Percentiles rank a stretch among this genome's conserved stretches.
phyloP scores from a whole-genome alignment of 2,329 filamentous ascomycete genomes.

The Ophiostoma tasmaniense region DNA sequence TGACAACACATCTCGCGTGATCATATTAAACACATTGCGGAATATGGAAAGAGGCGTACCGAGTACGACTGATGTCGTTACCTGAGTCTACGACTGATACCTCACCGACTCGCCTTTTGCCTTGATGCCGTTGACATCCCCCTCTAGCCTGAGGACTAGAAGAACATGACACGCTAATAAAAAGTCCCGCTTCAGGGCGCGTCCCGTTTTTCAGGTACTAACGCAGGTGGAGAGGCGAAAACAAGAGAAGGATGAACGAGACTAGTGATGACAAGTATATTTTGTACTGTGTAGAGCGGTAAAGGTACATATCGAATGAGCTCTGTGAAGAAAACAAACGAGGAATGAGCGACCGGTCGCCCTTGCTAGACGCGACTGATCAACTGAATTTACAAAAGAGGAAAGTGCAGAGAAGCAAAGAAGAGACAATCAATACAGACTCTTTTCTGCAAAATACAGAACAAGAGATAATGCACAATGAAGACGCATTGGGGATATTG shows the following conservation, averaged over 20 bases:
- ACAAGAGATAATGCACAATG: background rate
- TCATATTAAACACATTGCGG: background rate
- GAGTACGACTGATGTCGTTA: background rate
- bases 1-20: background rate
- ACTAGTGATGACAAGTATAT: background rate
- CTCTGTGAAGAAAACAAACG: background rate
- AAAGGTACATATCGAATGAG: background rate
- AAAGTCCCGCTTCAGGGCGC: slow-evolving; percentile 10
- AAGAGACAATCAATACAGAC: background rate
- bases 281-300: background rate
- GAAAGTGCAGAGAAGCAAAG: background rate
- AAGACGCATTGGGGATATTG: background rate
- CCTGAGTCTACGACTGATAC: background rate
- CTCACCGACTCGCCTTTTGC: background rate
- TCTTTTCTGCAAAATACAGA: background rate
- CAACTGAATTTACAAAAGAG: background rate
- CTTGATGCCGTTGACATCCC: background rate
- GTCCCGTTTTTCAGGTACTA: slow-evolving; percentile 12
- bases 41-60: background rate
- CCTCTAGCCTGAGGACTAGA: background rate
- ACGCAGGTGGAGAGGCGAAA: background rate
- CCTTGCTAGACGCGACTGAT: slow-evolving; percentile 8
- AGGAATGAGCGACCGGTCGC: background rate
- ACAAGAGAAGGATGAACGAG: background rate
- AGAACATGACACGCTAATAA: background rate